Percentiles rank a stretch among this genome's conserved stretches.
Conservation (phyloP, 345 rosid species). For the Eucalyptus marginata region DNA sequence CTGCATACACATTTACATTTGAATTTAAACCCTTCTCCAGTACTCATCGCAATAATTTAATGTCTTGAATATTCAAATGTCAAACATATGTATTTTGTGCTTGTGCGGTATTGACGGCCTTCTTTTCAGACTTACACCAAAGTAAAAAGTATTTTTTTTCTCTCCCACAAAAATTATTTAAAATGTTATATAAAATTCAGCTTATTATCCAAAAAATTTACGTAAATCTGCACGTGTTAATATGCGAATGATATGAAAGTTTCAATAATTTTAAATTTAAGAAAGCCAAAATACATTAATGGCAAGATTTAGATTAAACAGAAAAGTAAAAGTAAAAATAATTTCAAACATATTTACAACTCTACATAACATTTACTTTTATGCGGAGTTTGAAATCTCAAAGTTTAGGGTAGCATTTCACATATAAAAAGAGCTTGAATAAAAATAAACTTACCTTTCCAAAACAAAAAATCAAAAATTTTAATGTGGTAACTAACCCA, state of each 20-base stretch:
- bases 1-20: not conserved
- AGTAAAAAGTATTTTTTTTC: not conserved
- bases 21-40: not conserved
- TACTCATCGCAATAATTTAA: not conserved
- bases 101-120: not conserved
- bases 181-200: not conserved
- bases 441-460: not conserved
- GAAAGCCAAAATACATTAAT: not conserved
- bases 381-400: not conserved
- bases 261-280: not conserved
- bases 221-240: not conserved
- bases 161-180: not conserved
- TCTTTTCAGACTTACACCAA: not conserved
- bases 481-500: not conserved
- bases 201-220: not conserved
- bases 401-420: not conserved
- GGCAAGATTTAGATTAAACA: not conserved
- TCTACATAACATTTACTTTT: not conserved
- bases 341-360: not conserved
- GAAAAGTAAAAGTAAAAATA: not conserved
- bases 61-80: not conserved
- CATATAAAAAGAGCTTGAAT: not conserved
- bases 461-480: not conserved
- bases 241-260: not conserved
- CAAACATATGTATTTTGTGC: not conserved